These are phyloP conservation scores for Elsinoe ampelina DNA, from an alignment of 2,329 filamentous ascomycete species.

Conservation along the genomic window DNA sequence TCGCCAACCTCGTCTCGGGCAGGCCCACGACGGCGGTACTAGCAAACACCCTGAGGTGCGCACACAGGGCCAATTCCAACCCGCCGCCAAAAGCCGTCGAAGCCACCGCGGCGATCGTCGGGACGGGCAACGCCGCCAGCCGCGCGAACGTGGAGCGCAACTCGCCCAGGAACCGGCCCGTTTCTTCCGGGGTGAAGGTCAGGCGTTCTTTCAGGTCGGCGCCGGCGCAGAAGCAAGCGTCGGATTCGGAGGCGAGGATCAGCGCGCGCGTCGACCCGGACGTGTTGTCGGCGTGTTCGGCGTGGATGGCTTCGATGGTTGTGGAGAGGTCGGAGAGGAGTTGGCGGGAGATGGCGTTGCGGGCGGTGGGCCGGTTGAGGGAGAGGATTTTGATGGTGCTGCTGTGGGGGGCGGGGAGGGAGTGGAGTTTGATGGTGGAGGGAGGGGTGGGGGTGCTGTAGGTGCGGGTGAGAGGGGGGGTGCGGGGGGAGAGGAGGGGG, in stretches of 20 bases:
- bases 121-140: constrained; percentile 69
- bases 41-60: constrained; percentile 78
- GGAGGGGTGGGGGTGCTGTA: constrained; percentile 17
- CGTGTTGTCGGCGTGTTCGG: constrained; percentile 38
- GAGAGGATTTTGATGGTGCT: constrained; percentile 84
- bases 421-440: constrained; percentile 54
- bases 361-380: constrained; percentile 72
- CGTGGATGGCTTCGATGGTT: constrained; percentile 62
- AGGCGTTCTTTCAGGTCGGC: constrained; percentile 86
- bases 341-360: constrained; percentile 81
- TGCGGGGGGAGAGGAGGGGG: neutral
- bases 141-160: constrained; percentile 67
- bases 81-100: constrained; percentile 85
- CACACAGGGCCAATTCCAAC: constrained; percentile 82
- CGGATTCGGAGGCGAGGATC: constrained; percentile 75
- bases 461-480: neutral
- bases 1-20: constrained; percentile 85
- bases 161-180: constrained; percentile 63
- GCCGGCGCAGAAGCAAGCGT: constrained; percentile 83
- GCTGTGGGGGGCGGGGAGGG: constrained; percentile 65
- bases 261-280: constrained; percentile 63
- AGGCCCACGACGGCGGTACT: constrained; percentile 71
- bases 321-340: constrained; percentile 63
- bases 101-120: constrained; percentile 80
- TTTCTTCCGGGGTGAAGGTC: constrained; percentile 71